Base-by-base conservation (phyloP, 192 early-diverging fungal genomes). In the Gamsiella multidivaricata region DNA sequence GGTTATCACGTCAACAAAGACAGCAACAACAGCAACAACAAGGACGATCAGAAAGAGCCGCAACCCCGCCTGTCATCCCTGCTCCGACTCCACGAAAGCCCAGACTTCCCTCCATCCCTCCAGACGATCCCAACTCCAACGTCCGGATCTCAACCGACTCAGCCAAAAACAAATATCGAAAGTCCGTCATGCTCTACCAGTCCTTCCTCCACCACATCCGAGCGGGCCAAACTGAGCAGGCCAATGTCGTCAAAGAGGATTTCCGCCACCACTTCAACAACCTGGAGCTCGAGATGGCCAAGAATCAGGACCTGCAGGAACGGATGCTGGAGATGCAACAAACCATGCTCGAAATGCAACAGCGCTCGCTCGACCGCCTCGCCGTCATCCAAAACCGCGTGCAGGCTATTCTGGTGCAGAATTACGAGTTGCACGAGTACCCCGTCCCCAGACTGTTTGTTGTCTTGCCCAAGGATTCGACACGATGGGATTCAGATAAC, bases 1-100 rank as follows among this genome's bases (percentile, higher is more conserved):
- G 41, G 0, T 54, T 57, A 29, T 54, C 33, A 33, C 66, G 60
- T 18, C 56, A 37, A 28, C 55, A 69, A 22, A 46, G 31, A 0
- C 56, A 69, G 18, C 56, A 46, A 20, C 69, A 71, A 33, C 56
- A 55, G n/a, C 69, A 62, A 33, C 67, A 60, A 32, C 69, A 72
- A n/a, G n/a, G n/a, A n/a, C n/a, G n/a, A n/a, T n/a, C n/a, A n/a
- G n/a, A n/a, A n/a, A n/a, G n/a, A n/a, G n/a, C n/a, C n/a, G 28
- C 29, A 26, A 5, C 23, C 0, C 51, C 51, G 51, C 51, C 26
- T n/a, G n/a, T n/a, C n/a, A n/a, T n/a, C n/a, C n/a, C n/a, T n/a
- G n/a, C n/a, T n/a, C n/a, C n/a, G n/a, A n/a, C n/a, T n/a, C n/a
- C n/a, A n/a, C n/a, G n/a, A n/a, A n/a, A n/a, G n/a, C 45, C n/a